A percentile compares a stretch with the other conserved stretches of the same genome.
These are phyloP conservation scores for Diaporthe amygdali DNA, from an alignment of 2,329 filamentous ascomycete genomes.

Conservation along the genomic window DNA sequence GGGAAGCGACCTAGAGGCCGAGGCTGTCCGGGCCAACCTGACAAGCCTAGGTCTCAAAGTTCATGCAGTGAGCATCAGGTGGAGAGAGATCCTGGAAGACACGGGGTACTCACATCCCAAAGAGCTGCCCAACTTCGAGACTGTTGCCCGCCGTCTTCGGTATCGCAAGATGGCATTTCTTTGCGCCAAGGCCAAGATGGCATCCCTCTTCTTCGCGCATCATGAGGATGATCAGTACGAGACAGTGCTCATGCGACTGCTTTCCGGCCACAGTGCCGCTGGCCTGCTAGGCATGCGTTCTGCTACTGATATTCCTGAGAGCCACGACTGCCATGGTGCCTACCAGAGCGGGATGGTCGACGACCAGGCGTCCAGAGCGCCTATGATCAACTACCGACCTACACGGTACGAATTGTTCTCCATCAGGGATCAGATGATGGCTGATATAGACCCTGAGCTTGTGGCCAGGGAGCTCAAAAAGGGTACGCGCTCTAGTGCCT, in stretches of 20 bases:
- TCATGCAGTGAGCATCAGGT: slow-evolving; percentile 46
- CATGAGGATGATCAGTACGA: slow-evolving; percentile 92
- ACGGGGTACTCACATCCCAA: slow-evolving; percentile 34
- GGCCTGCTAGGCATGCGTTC: slow-evolving; percentile 74
- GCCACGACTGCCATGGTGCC: slow-evolving; percentile 74
- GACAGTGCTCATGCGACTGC: slow-evolving; percentile 81
- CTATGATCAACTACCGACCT: slow-evolving; percentile 44
- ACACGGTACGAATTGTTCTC: slow-evolving; percentile 27
- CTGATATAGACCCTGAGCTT: slow-evolving; percentile 30
- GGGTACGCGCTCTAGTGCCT: slow-evolving; percentile 16
- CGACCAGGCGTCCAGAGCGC: slow-evolving; percentile 43
- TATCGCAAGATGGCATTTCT: slow-evolving; percentile 72
- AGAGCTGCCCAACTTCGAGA: slow-evolving; percentile 73
- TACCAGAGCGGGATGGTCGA: slow-evolving; percentile 67
- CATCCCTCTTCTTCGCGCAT: slow-evolving; percentile 78
- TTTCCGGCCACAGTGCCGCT: slow-evolving; percentile 68
- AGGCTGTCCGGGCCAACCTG: slow-evolving; percentile 45
- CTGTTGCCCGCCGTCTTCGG: slow-evolving; percentile 72
- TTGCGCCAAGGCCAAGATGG: slow-evolving; percentile 58
- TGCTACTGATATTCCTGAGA: slow-evolving; percentile 80
- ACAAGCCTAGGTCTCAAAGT: slow-evolving; percentile 39
- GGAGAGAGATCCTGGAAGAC: slow-evolving; percentile 46
- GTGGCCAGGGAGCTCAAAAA: slow-evolving; percentile 24
- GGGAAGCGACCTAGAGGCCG: slow-evolving; percentile 59
- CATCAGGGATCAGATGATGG: slow-evolving; percentile 33